Base-by-base conservation (phyloP, 805 yeast species). In the Yamadazyma philogaea region DNA sequence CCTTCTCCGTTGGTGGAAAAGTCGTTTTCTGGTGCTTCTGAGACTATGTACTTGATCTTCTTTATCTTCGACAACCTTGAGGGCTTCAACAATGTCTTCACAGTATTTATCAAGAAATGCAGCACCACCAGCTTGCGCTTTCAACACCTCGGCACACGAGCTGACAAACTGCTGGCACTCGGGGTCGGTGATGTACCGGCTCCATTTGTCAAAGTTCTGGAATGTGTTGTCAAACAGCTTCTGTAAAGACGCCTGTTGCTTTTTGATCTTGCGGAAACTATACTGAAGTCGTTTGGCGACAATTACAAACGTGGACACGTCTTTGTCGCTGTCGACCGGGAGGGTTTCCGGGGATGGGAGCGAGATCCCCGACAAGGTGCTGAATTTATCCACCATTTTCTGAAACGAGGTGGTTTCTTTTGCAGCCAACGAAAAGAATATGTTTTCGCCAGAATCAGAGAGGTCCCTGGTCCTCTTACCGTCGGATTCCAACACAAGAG, bases 391-490 rank as follows among this genome's bases (percentile, higher is more conserved):
- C n/a, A 45, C 24, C 6, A 45, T 30, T 35, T 30, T 33, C 7
- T 45, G 47, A 17, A 48, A 21, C 2, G 49, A 43, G 2, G 45
- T 21, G 7, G 40, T 32, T 15, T 46, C 42, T 35, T 41, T 35
- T 37, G 37, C 45, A 12, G 40, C 33, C 12, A 37, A 28, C 3
- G 43, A 24, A 24, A 24, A 24, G 28, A 24, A 24, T 5, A 24
- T 24, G 28, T 24, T 24, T 24, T 24, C 28, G 28, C 12, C 12
- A 37, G 18, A 7, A 5, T 21, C 28, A 5, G 35, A 32, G 20
- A 16, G 18, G 16, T 14, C 18, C n/a, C 22, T 32, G 35, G 35
- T 32, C 18, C n/a, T 32, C 35, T 17, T 30, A 4, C 28, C 28
- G 12, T 24, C 28, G 8, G 4, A 11, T 5, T n/a, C 28, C 28